Base-by-base conservation (phyloP, 495 filamentous ascomycete species). In the Penicillium steckii region DNA sequence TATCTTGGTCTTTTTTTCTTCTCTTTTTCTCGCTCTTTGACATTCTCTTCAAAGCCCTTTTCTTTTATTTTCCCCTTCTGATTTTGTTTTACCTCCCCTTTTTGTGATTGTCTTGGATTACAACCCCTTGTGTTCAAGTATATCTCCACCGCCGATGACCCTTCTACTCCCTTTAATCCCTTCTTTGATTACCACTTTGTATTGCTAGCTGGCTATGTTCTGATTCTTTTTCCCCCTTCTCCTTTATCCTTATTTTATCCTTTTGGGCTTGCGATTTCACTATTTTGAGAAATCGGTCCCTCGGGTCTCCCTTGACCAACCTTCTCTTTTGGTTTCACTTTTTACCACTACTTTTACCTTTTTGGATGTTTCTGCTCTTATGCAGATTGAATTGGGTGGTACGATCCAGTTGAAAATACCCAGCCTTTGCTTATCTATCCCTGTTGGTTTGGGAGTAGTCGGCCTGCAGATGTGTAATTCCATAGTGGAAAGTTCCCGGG, bases 141-240 rank as follows among this genome's bases (percentile, higher is more conserved):
- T 60, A 44, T 26, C 64, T 66, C 53, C 47, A 26, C 52, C 24
- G 44, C 40, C 53, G 41, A 52, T 58, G 47, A 55, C 33, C 45
- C 53, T 46, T 55, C 61, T 56, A 56, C 57, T 48, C 52, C 56
- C 61, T 61, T 62, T 62, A 67, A 64, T 60, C 41, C 53, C 54
- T 47, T 56, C 67, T 48, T 48, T 37, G 56, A 51, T 66, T 62
- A 68, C 55, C 60, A 61, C 52, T 37, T 64, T 76, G 70, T 73
- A 74, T 74, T 76, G 74, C 63, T 75, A 75, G 59, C 60, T 72
- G 64, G 62, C 60, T 73, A 69, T 72, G 66, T 67, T 59, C 54
- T 65, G n/a, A 53, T 64, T 63, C 48, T 48, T 55, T 57, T 50
- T 57, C 56, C 50, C 43, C 49, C 45, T 9, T 58, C 23, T 10